phyloP scores from a whole-genome alignment of 1,284 basidiomycete species.

The Trametes versicolor region DNA sequence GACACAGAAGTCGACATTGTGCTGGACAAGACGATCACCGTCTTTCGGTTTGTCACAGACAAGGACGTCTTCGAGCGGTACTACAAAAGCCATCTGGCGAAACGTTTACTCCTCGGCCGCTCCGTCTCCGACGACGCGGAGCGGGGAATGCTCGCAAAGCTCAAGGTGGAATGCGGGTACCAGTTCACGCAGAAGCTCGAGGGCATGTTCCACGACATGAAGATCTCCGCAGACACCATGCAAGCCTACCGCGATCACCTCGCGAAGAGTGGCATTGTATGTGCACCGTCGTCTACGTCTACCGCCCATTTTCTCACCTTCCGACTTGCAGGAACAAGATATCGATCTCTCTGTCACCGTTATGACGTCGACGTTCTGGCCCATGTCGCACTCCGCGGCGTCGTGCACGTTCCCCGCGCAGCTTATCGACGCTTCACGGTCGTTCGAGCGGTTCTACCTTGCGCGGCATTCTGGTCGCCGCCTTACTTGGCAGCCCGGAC shows the following conservation, averaged over 20 bases:
- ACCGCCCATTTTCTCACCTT: slow-evolving; percentile 1
- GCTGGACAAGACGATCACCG: slow-evolving; percentile 93
- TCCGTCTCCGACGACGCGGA: slow-evolving; percentile 98
- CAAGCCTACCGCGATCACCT: slow-evolving; percentile 75
- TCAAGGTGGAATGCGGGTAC: slow-evolving; percentile 97
- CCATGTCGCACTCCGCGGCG: slow-evolving; percentile 71
- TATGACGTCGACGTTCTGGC: slow-evolving; percentile 96
- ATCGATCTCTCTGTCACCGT: slow-evolving; percentile 89
- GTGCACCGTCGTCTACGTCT: slow-evolving; percentile 48
- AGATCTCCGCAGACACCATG: slow-evolving; percentile 87
- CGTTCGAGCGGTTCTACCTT: slow-evolving; percentile 93
- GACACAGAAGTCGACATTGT: slow-evolving; percentile 92
- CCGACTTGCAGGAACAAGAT: slow-evolving; percentile 62
- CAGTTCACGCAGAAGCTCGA: slow-evolving; percentile 99
- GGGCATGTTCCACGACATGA: slow-evolving; percentile 99
- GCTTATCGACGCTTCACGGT: slow-evolving; percentile 72
- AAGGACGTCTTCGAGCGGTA: slow-evolving; percentile 99
- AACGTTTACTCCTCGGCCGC: slow-evolving; percentile 86
- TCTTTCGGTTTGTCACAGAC: slow-evolving; percentile 95
- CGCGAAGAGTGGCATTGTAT: slow-evolving; percentile 52
- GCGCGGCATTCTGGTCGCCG: slow-evolving; percentile 90
- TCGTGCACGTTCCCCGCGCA: slow-evolving; percentile 75
- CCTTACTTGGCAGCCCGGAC: slow-evolving; percentile 93
- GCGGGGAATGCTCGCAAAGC: slow-evolving; percentile 96
- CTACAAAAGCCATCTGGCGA: slow-evolving; percentile 96